Base-by-base conservation (phyloP, 2,329 filamentous ascomycete genomes). In the Xylariaceae sp. region DNA sequence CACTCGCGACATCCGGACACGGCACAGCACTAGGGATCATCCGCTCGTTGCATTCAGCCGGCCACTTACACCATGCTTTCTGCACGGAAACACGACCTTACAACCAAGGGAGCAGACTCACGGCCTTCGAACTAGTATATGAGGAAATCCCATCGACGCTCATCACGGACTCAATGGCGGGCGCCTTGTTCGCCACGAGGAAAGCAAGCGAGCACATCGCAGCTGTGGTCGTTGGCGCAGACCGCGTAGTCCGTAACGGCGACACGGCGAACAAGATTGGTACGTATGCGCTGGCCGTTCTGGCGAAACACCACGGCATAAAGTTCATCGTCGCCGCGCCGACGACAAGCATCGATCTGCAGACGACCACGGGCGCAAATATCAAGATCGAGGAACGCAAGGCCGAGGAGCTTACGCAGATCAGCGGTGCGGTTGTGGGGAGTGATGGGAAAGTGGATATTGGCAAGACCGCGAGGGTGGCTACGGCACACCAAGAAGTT, bases 181-280 rank as follows among this genome's bases (percentile, higher is more conserved):
- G 86, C 11, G 86, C 92, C 0, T 78, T 99, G 9, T 87, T 99
- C 65, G 70, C 73, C 17, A 80, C 79, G 19, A 73, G 80, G 41
- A 83, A 83, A 58, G 72, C 76, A 18, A 71, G 77, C 35, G 78
- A 83, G 63, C 83, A 85, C 62, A 88, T 99, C 52, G 80, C 83
- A 6, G 92, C 90, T 6, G 89, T 99, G 45, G 86, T 99, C 30
- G 94, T 99, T 0, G 94, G 94, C 27, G 94, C 94, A 2, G 94
- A 99, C 68, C 83, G 94, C 49, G 94, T 99, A 12, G 94, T 92
- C 31, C 88, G 90, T 44, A 99, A 99, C 62, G 94, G 94, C 30
- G 94, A 99, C 71, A 97, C 94, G 0, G 94, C 94, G 48, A 99
- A 99, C 75, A 99, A 99, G 75, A 95, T 99, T 54, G 94, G 94